A percentile compares a stretch with the other conserved stretches of the same genome.
phyloP scores from a whole-genome alignment of 371 early-diverging fungal species.

The Catenaria anguillulae region DNA sequence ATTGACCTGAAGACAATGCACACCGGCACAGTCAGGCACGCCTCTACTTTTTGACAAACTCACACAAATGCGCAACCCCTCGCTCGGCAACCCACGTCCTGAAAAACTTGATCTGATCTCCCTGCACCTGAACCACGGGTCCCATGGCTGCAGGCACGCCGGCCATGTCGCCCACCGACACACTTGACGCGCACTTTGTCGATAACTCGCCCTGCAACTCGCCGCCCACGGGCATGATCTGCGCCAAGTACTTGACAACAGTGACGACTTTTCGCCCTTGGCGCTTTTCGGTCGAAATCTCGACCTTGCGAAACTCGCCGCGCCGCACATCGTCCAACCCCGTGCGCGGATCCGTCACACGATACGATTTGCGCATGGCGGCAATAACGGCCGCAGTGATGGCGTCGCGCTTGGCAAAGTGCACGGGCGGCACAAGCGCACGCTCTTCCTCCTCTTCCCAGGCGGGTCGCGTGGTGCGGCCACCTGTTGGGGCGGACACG shows the following conservation, averaged over 20 bases:
- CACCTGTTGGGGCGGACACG: no score
- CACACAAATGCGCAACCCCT: background rate
- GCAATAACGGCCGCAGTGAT: background rate
- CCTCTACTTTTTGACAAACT: no score
- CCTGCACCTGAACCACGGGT: background rate
- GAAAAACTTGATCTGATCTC: background rate
- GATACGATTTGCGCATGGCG: background rate
- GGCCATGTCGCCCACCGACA: background rate
- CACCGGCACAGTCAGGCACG: no score
- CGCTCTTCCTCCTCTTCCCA: no score
- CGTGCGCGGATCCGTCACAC: background rate
- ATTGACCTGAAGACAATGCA: no score
- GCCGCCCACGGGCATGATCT: background rate
- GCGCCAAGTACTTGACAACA: background rate
- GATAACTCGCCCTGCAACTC: background rate
- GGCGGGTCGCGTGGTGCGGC: no score
- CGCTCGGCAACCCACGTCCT: background rate
- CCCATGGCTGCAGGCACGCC: no score
- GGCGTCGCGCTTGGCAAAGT: background rate
- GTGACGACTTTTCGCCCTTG: background rate
- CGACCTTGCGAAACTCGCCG: background rate
- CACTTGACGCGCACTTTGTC: background rate
- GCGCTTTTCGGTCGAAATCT: background rate
- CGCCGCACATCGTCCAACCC: background rate
- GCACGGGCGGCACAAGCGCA: background rate